Percentiles rank a stretch among this genome's conserved stretches.
These are phyloP conservation scores for Solanum corneliomulleri DNA, from an alignment of 257 asterid species.

Conservation along the genomic window DNA sequence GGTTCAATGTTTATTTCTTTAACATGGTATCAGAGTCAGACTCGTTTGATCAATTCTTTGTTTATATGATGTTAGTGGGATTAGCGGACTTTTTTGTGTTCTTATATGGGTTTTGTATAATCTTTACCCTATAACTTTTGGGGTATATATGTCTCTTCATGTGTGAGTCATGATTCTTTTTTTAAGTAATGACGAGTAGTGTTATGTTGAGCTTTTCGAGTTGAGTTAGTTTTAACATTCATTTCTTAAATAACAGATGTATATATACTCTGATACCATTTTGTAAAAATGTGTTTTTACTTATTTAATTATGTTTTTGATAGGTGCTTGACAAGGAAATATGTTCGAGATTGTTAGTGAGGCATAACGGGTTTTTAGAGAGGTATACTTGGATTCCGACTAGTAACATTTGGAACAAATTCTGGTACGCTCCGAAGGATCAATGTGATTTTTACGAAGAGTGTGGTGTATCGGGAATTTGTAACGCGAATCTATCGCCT, in stretches of 20 bases:
- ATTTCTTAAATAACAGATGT: background rate
- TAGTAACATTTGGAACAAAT: constrained; percentile 30
- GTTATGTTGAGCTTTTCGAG: background rate
- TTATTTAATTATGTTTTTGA: background rate
- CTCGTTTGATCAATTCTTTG: too few relatives aligned
- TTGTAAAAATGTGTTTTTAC: background rate
- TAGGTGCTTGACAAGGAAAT: constrained; percentile 19
- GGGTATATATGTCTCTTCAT: too few relatives aligned
- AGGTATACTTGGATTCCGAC: constrained; percentile 47
- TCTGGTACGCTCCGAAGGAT: constrained; percentile 49
- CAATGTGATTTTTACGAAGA: constrained; percentile 20
- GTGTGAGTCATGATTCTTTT: background rate
- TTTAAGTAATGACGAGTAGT: background rate
- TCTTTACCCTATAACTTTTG: too few relatives aligned
- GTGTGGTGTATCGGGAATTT: constrained; percentile 29
- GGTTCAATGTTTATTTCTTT: background rate
- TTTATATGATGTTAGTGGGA: too few relatives aligned
- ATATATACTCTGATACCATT: background rate
- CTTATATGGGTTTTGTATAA: too few relatives aligned
- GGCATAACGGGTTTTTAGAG: constrained; percentile 17
- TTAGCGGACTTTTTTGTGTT: too few relatives aligned
- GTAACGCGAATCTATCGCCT: constrained; percentile 4
- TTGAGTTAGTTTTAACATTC: accelerated
- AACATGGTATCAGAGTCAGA: background rate
- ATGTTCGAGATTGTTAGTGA: constrained; percentile 35